Evolutionary conservation across 179 eudicot genomes (phyloP), one percentile per base, ranked within the genome.

Genomic region (Nepenthes alata): DNA sequence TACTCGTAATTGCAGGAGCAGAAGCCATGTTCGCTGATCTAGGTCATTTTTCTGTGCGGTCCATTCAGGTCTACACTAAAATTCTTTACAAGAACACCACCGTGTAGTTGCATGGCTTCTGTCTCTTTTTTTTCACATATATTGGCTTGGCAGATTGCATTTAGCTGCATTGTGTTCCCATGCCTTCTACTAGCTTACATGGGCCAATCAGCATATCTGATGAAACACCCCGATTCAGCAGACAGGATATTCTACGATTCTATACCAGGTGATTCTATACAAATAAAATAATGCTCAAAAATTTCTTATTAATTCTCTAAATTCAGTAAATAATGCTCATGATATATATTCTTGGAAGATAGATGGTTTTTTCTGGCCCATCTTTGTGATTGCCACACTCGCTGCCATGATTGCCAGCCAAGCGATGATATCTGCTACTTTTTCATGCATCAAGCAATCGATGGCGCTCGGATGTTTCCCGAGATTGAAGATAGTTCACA

Each of bases 11-110:
- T 82, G 66, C 80, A 91, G 96, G 97, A 69, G 91, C 97, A 5
- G 96, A 91, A 81, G 94, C 97, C 47, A 91, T 91, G 97, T 91
- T 91, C 81, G 96, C 94, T 53, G 97, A 91, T 80, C 72, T 91
- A 53, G 96, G 97, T 61, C 97, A 91, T 76, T 91, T 91, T 72
- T 80, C 94, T 36, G 88, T 88, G 60, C 79, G 73, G 59, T 78
- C 97, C 70, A 85, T 91, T 62, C 94, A 91, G 85, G 95, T 77
- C 47, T 25, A 25, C 25, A 51, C 61, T 63, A 16, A 57, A 45
- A 56, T 25, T 25, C 5, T 48, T n/a, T 35, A 11, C n/a, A 34
- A 60, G 54, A 34, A 36, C 15, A 37, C 25, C 47, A 11, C 57
- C 14, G 5, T 48, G 39, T 34, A 45, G 41, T 66, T 64, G 6